Base-by-base conservation (phyloP, 257 asterid genomes). In the Plantago ovata region DNA sequence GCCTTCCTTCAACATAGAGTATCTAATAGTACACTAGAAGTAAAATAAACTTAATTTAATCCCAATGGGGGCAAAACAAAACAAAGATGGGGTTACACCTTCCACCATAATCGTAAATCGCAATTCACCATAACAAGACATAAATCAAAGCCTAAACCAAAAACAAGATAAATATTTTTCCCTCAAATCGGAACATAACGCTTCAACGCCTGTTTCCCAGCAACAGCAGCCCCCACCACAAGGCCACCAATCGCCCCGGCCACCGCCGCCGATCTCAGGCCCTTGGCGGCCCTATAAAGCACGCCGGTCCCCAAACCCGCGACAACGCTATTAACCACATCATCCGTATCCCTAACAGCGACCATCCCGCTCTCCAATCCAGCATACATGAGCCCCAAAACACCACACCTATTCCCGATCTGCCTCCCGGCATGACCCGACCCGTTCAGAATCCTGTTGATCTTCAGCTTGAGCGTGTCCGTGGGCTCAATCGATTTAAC, bases 351-450 rank as follows among this genome's bases (percentile, higher is more conserved):
- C 47, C 94, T 79, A 11, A 60, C 36, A 53, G 79, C 77, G 28
- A 82, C 85, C 89, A 92, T 81, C 13, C 84, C 94, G 67, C 98
- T 86, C 69, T 92, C 98, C 69, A 88, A 78, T 8, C 83, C 98
- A 0, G 95, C 98, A 63, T 67, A 92, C 79, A 92, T 61, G 65
- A 92, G 58, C 52, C 94, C 98, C 41, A 87, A 71, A 14, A 87
- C 82, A 8, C 96, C 98, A 24, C 83, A 74, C 58, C 97, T 77
- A 63, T 92, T 92, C 1, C 98, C 98, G 49, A 78, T 11, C 81
- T 57, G 69, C 56, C 97, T 50, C 0, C 97, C 98, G 11, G 76
- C 7, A 9, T 77, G 98, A 7, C 98, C 97, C 74, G 98, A 84
- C 36, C 81, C 91, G 67, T 92, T 92, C 7, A 92, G 72, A 64